Percentiles rank a stretch among this genome's conserved stretches.
phyloP scores from a whole-genome alignment of 352 stramenopile genomes.

The Globisporangium mamillatum region DNA sequence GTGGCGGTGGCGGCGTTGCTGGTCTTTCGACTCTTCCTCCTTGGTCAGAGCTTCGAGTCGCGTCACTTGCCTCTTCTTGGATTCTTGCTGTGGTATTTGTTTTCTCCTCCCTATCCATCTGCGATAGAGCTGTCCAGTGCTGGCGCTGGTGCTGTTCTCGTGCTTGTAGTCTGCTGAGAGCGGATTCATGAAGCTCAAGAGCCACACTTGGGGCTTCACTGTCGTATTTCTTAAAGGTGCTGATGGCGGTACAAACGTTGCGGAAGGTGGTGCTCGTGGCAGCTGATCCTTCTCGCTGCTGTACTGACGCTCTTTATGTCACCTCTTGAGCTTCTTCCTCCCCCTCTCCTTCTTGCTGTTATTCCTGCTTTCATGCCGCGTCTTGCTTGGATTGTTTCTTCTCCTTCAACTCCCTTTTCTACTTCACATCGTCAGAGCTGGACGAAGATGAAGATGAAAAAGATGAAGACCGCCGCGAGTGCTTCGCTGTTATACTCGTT shows the following conservation, averaged over 20 bases:
- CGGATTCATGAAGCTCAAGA: constrained; percentile 11
- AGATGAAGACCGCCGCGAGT: too few species aligned
- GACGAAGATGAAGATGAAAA: too few species aligned
- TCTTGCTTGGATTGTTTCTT: too few species aligned
- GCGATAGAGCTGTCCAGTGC: background rate
- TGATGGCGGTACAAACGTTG: background rate
- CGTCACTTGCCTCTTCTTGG: background rate
- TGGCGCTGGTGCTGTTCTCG: background rate
- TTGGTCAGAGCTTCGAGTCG: background rate
- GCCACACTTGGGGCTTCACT: background rate
- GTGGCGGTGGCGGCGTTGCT: background rate
- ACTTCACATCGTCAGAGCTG: too few species aligned
- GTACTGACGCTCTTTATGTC: too few species aligned
- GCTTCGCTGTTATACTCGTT: too few species aligned
- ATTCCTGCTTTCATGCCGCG: too few species aligned
- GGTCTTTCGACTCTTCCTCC: background rate
- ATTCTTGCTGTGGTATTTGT: background rate
- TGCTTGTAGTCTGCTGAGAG: background rate
- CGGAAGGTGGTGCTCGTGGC: too few species aligned
- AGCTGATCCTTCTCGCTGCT: too few species aligned
- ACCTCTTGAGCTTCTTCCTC: too few species aligned
- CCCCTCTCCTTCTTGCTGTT: too few species aligned
- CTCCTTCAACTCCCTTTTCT: too few species aligned
- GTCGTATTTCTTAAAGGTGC: background rate
- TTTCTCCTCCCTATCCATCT: background rate